Evolutionary conservation across 2,329 filamentous ascomycete species (phyloP).

Genomic region (Cercospora beticola): DNA sequence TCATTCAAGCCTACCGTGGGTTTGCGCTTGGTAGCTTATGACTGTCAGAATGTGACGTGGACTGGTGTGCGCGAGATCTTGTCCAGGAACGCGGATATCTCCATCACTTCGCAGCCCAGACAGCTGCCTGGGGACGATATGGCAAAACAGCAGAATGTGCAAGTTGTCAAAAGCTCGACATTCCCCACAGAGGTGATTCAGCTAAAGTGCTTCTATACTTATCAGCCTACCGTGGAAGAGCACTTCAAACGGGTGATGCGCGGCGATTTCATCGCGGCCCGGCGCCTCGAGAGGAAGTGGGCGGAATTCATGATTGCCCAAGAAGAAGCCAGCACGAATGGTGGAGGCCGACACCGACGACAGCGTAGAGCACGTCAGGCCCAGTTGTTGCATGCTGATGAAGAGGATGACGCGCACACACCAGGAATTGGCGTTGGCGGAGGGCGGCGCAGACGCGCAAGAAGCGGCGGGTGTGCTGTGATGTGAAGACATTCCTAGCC

Average conservation of each 20-base stretch:
- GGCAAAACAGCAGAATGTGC: constrained; percentile 27
- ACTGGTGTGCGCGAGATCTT: constrained; percentile 84
- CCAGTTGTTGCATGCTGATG: constrained; percentile 74
- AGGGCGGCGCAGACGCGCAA: constrained; percentile 47
- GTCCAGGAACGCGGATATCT: constrained; percentile 76
- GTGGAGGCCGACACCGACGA: constrained; percentile 65
- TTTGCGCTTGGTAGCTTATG: constrained; percentile 78
- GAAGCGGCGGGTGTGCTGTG: constrained; percentile 50
- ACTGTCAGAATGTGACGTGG: constrained; percentile 92
- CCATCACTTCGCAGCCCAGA: constrained; percentile 45
- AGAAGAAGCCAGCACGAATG: constrained; percentile 74
- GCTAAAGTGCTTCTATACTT: constrained; percentile 92
- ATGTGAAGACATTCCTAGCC: constrained; percentile 39
- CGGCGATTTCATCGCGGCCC: constrained; percentile 72
- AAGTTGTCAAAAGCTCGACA: constrained; percentile 42
- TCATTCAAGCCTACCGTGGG: constrained; percentile 53
- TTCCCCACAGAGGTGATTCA: constrained; percentile 78
- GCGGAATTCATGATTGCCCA: constrained; percentile 89
- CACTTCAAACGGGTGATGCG: constrained; percentile 82
- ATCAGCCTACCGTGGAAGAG: constrained; percentile 92
- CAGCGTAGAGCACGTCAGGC: constrained; percentile 78
- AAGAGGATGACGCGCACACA: constrained; percentile 60
- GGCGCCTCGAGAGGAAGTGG: constrained; percentile 85
- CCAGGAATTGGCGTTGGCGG: constrained; percentile 36
- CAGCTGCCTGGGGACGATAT: constrained; percentile 27